These are phyloP conservation scores for Stephania cephalantha DNA, from an alignment of 164 flowering plant species.

Conservation along the genomic window DNA sequence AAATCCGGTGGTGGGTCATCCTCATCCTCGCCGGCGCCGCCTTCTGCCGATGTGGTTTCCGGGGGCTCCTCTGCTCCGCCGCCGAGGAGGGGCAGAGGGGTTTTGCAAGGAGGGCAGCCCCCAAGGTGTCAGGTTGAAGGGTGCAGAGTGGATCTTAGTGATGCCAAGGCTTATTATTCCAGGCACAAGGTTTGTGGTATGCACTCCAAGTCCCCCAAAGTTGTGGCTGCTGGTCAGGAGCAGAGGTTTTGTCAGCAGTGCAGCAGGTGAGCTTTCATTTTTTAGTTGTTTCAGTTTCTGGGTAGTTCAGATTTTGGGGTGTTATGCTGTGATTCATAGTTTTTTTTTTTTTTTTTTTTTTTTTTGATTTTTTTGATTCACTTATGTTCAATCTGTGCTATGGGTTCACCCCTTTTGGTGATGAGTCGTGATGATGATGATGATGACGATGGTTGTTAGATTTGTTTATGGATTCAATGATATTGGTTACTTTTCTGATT, in stretches of 20 bases:
- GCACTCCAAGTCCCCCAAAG: slow-evolving; percentile 76
- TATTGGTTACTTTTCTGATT: not conserved
- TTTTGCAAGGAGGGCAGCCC: slow-evolving; percentile 42
- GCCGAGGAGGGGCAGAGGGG: slow-evolving; percentile 43
- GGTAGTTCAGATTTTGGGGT: not conserved
- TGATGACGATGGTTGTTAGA: not conserved
- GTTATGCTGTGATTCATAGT: too few relatives aligned
- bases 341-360: not conserved
- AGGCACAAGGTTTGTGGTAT: slow-evolving; percentile 86
- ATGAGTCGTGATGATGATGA: not conserved
- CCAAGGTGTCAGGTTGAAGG: slow-evolving; percentile 92
- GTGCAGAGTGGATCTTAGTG: slow-evolving; percentile 74
- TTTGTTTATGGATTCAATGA: not conserved
- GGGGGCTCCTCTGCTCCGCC: slow-evolving; percentile 10
- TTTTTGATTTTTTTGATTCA: not conserved
- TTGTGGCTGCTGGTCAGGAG: slow-evolving; percentile 59
- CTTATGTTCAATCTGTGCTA: not conserved
- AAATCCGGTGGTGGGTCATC: slow-evolving; percentile 35
- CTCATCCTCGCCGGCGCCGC: slow-evolving; percentile 11
- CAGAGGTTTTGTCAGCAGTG: slow-evolving; percentile 92
- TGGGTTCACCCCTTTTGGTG: not conserved
- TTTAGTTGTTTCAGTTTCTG: not conserved
- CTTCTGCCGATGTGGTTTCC: slow-evolving; percentile 8
- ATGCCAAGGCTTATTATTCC: slow-evolving; percentile 78
- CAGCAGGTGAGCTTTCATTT: slow-evolving; percentile 48